Conservation (phyloP, 495 filamentous ascomycete genomes). For the Immersiella caudata region DNA sequence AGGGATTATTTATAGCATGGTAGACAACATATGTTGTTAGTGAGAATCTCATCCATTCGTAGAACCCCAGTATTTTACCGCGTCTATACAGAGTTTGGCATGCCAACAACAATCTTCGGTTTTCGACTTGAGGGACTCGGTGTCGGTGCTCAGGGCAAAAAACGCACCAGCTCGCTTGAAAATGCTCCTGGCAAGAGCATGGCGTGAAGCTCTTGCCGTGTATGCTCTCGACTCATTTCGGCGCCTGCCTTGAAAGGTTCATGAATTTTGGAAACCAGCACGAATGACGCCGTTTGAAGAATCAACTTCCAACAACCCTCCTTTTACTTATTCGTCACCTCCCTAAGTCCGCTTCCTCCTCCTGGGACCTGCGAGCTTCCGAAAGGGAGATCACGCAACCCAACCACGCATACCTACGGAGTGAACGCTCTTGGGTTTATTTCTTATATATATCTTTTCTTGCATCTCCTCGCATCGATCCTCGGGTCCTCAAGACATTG, state of each 20-base stretch:
- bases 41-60: neutral
- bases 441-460: neutral
- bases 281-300: neutral
- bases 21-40: too few relatives aligned
- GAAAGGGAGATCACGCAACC: neutral
- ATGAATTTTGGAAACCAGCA: neutral
- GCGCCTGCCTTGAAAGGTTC: neutral
- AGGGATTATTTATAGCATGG: too few relatives aligned
- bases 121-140: neutral
- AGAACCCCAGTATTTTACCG: neutral
- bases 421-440: neutral
- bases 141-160: neutral
- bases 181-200: neutral
- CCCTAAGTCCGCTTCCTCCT: neutral
- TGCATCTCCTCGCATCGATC: neutral
- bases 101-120: neutral
- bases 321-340: neutral
- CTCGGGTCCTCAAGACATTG: neutral
- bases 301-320: neutral
- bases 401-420: neutral
- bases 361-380: neutral
- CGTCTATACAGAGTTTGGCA: neutral
- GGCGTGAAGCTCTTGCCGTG: conserved; percentile 3
- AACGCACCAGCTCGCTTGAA: neutral
- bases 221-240: neutral